These are phyloP conservation scores for Iris pallida DNA, from an alignment of 116 monocot species.

Conservation along the genomic window DNA sequence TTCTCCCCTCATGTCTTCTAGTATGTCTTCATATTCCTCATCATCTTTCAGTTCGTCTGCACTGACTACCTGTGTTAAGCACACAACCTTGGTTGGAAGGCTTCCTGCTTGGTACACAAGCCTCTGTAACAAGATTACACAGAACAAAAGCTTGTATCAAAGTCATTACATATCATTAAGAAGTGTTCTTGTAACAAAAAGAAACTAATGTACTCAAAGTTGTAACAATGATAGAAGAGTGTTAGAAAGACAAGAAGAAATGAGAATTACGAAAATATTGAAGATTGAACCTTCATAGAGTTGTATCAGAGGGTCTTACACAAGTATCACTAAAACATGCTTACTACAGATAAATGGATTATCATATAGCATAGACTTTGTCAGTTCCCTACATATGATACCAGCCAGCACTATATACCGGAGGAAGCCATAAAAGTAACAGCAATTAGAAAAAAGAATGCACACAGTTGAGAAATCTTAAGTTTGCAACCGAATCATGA, in stretches of 20 bases:
- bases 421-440: no score
- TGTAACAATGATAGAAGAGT: neutral
- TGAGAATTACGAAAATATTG: no score
- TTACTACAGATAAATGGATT: no score
- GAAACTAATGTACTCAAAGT: neutral
- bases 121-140: conserved; percentile 32
- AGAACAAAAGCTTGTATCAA: neutral
- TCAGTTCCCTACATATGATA: no score
- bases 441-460: no score
- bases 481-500: no score
- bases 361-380: no score
- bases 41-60: conserved; percentile 69
- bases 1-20: conserved; percentile 78
- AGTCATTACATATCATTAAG: neutral
- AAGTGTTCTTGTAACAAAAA: neutral
- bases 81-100: conserved; percentile 73
- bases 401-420: no score
- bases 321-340: no score
- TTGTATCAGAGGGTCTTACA: no score
- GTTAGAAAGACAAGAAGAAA: neutral
- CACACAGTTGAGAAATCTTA: no score
- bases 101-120: conserved; percentile 56
- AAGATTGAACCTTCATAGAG: no score
- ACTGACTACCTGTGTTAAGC: conserved; percentile 56
- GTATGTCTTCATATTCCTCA: conserved; percentile 77